These are phyloP conservation scores for Nakaseomyces sp. DNA, from an alignment of 1,139 yeast genomes.

Conservation along the genomic window DNA sequence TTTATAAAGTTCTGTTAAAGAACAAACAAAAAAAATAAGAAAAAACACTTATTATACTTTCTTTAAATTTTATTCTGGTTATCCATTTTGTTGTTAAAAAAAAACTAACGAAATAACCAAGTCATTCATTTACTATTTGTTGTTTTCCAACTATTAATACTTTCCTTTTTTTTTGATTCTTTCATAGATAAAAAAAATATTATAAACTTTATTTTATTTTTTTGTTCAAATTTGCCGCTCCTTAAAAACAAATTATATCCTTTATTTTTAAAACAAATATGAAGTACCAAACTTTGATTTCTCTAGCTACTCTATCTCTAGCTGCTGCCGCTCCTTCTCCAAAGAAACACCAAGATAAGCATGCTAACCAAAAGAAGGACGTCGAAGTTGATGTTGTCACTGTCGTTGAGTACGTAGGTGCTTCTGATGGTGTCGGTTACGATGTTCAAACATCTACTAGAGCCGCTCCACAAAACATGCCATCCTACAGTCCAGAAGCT, in stretches of 20 bases:
- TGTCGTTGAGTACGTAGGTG: slow-evolving; percentile 41
- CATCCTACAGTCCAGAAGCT: slow-evolving; percentile 22
- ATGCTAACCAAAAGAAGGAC: slow-evolving; percentile 28
- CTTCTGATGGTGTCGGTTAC: slow-evolving; percentile 31
- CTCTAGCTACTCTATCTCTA: slow-evolving; percentile 13
- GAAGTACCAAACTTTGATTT: slow-evolving; percentile 7
- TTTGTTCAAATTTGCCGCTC: too few relatives aligned
- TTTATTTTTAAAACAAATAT: slow-evolving; percentile 6
- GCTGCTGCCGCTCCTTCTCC: slow-evolving; percentile 29
- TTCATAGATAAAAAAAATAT: background rate
- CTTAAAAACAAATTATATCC: slow-evolving; percentile 4
- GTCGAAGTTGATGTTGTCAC: slow-evolving; percentile 39
- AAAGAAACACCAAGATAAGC: slow-evolving; percentile 43
- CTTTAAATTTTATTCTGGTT: slow-evolving; percentile 1
- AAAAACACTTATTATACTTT: too few relatives aligned
- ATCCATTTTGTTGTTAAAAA: background rate
- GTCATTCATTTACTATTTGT: slow-evolving; percentile 1
- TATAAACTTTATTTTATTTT: background rate
- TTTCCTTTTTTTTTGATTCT: slow-evolving; percentile 1
- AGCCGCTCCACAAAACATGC: slow-evolving; percentile 15
- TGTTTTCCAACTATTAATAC: slow-evolving; percentile 2
- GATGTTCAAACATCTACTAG: slow-evolving; percentile 1
- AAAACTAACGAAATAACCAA: background rate
- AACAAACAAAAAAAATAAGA: background rate
- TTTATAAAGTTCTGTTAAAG: background rate